phyloP scores from a whole-genome alignment of 1,284 basidiomycete genomes.

The Tilletiaria anomala region DNA sequence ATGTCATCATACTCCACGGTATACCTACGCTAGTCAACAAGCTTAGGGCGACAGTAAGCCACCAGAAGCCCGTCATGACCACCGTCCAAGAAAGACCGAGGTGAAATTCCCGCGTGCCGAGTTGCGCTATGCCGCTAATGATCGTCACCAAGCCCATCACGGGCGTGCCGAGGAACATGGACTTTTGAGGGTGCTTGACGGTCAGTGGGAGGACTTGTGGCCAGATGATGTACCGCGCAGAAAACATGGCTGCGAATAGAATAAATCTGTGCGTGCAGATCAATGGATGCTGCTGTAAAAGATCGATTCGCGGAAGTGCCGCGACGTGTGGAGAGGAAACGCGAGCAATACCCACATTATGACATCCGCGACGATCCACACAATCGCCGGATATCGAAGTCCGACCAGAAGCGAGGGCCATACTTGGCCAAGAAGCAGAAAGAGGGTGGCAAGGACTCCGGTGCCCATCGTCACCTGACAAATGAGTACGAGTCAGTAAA shows the following conservation, averaged over 20 bases:
- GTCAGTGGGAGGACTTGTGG: conserved; percentile 25
- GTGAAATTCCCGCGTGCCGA: conserved; percentile 15
- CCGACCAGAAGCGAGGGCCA: conserved; percentile 14
- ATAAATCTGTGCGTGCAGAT: conserved; percentile 14
- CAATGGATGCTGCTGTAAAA: not conserved
- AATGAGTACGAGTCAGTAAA: too few relatives aligned
- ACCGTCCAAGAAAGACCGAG: conserved; percentile 13
- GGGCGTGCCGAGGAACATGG: conserved; percentile 2
- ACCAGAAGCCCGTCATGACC: conserved; percentile 19
- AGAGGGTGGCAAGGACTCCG: conserved; percentile 2
- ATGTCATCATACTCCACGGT: conserved; percentile 27
- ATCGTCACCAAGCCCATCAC: conserved; percentile 16
- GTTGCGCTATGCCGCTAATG: conserved; percentile 16
- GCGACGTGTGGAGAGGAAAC: not conserved
- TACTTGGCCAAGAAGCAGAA: conserved; percentile 10
- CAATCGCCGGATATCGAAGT: conserved; percentile 8
- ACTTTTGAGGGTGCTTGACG: conserved; percentile 14
- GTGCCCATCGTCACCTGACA: conserved; percentile 2
- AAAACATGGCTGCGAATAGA: conserved; percentile 14
- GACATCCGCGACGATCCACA: conserved; percentile 14
- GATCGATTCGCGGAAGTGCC: not conserved
- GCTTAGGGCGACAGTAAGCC: conserved; percentile 9
- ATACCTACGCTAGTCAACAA: conserved; percentile 15
- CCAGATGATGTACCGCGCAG: conserved; percentile 19
- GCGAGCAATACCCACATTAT: conserved; percentile 1